These are phyloP conservation scores for Lablab purpureus DNA, from an alignment of 306 rosid species.

Conservation along the genomic window DNA sequence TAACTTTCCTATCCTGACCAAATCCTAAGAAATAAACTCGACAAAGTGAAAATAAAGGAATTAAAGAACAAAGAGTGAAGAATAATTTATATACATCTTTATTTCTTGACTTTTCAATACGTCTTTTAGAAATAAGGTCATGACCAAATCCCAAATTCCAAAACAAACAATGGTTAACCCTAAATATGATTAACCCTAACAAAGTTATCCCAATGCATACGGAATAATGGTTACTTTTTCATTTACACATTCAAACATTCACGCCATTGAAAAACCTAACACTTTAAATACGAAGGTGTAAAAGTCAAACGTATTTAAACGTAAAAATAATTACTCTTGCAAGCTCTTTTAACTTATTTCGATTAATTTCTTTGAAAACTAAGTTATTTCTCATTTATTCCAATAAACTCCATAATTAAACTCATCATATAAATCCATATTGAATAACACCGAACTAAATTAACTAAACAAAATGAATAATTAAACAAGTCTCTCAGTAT, in stretches of 20 bases:
- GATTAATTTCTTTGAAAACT: not conserved
- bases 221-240: too few species aligned
- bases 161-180: too few species aligned
- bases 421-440: not conserved
- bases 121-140: too few species aligned
- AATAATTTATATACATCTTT: too few species aligned
- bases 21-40: too few species aligned
- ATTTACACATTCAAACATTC: not conserved
- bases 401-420: not conserved
- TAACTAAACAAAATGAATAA: not conserved
- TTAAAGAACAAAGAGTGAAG: too few species aligned
- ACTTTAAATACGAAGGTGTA: not conserved
- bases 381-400: not conserved
- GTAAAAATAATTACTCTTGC: not conserved
- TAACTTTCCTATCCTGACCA: too few species aligned
- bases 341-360: not conserved
- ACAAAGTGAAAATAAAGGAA: too few species aligned
- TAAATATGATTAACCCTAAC: too few species aligned
- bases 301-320: not conserved
- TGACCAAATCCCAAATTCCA: too few species aligned
- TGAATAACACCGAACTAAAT: not conserved
- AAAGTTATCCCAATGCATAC: too few species aligned
- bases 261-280: not conserved
- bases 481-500: not conserved
- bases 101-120: too few species aligned